phyloP scores from a whole-genome alignment of 2,329 filamentous ascomycete species.

The Corniculantispora saksenae region DNA sequence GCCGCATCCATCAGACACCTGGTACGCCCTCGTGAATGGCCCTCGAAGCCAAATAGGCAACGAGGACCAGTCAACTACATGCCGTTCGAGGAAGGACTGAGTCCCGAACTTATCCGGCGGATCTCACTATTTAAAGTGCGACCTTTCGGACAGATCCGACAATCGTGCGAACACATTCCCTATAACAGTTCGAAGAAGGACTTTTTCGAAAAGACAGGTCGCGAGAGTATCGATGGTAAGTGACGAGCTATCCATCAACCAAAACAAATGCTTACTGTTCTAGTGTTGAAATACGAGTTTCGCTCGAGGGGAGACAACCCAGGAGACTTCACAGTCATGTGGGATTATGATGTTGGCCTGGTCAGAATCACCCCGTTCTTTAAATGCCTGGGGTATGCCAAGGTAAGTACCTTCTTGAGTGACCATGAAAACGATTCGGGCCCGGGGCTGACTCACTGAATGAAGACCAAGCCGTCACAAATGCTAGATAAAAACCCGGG shows the following conservation, averaged over 20 bases:
- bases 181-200: slow-evolving; percentile 94
- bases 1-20: not conserved
- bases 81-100: slow-evolving; percentile 66
- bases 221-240: slow-evolving; percentile 85
- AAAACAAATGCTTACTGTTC: slow-evolving; percentile 19
- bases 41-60: slow-evolving; percentile 39
- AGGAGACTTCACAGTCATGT: slow-evolving; percentile 76
- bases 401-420: slow-evolving; percentile 57
- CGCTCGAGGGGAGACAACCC: slow-evolving; percentile 64
- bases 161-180: slow-evolving; percentile 75
- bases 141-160: slow-evolving; percentile 63
- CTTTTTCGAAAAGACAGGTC: slow-evolving; percentile 81
- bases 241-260: not conserved
- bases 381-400: slow-evolving; percentile 83
- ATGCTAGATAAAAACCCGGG: slow-evolving; percentile 78
- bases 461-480: slow-evolving; percentile 82
- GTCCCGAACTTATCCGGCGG: slow-evolving; percentile 56
- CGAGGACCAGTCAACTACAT: slow-evolving; percentile 72
- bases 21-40: slow-evolving; percentile 11
- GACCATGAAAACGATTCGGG: not conserved
- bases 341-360: slow-evolving; percentile 95
- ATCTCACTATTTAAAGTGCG: slow-evolving; percentile 66
- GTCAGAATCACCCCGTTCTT: slow-evolving; percentile 95
- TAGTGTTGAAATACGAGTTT: slow-evolving; percentile 86
- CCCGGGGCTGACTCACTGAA: not conserved